phyloP scores from a whole-genome alignment of 208 protist genomes.

The Trypanosomatidae sp. region DNA sequence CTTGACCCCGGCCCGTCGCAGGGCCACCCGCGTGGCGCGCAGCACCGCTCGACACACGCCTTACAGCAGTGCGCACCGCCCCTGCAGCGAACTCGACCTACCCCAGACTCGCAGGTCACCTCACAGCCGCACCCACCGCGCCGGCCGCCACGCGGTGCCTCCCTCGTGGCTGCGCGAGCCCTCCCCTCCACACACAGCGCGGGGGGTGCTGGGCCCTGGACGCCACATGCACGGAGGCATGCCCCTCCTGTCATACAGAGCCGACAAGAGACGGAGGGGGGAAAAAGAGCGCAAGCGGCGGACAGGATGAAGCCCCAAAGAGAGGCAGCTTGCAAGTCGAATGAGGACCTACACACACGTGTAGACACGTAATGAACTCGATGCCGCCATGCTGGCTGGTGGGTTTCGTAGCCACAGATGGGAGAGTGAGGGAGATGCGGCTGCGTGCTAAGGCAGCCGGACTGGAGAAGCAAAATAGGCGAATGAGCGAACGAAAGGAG shows the following conservation, averaged over 20 bases:
- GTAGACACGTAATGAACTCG: no score
- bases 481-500: neutral
- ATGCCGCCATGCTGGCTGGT: no score
- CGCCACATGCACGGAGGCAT: neutral
- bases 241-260: no score
- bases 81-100: neutral
- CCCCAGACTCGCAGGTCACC: neutral
- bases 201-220: neutral
- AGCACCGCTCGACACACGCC: neutral
- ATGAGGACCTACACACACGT: no score
- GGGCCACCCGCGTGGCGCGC: no score
- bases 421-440: neutral
- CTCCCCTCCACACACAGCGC: neutral
- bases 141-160: neutral
- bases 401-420: neutral
- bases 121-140: neutral
- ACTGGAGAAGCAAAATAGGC: neutral
- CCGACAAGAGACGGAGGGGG: no score
- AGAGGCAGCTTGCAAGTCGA: no score
- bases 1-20: neutral
- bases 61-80: neutral
- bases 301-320: no score
- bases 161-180: neutral
- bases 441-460: neutral
- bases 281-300: no score